Evolutionary conservation across 352 stramenopile genomes (phyloP).

Genomic region (Aphanomyces astaci): DNA sequence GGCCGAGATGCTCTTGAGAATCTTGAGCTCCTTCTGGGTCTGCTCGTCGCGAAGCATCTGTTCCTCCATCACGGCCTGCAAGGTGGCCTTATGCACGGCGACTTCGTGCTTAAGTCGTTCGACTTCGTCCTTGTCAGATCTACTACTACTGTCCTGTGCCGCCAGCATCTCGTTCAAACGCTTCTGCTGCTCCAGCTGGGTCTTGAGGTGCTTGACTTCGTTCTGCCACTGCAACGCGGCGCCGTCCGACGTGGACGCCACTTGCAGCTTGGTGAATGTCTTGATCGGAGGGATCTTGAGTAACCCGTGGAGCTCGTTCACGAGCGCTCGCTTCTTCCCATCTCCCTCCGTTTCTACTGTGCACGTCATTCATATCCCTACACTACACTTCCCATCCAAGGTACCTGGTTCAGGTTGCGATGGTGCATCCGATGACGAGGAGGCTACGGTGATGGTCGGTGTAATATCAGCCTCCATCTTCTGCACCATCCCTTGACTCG

Average conservation of each 20-base stretch:
- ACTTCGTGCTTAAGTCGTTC: constrained; percentile 4
- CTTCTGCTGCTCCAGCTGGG: constrained; percentile 3
- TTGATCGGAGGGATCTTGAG: constrained; percentile 8
- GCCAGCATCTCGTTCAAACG: constrained; percentile 5
- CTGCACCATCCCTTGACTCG: not conserved
- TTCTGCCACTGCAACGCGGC: not conserved
- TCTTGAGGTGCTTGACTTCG: constrained; percentile 13
- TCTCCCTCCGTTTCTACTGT: constrained; percentile 1
- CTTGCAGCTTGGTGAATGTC: constrained; percentile 7
- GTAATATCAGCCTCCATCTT: constrained; percentile 1
- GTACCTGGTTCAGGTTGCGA: constrained; percentile 10
- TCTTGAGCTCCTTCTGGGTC: not conserved
- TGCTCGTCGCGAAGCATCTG: constrained; percentile 1
- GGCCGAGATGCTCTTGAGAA: not conserved
- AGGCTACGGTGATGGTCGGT: not conserved
- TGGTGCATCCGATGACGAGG: not conserved
- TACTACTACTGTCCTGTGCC: not conserved
- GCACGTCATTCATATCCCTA: not conserved
- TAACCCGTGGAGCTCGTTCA: constrained; percentile 16
- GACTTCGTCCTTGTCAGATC: constrained; percentile 2
- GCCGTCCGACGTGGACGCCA: not conserved
- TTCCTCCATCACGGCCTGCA: constrained; percentile 17
- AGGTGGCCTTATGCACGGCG: constrained; percentile 11
- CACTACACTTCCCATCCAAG: not conserved
- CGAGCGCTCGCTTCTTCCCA: not conserved